Conservation (phyloP, 208 protist genomes). For the Porcisia hertigi region DNA sequence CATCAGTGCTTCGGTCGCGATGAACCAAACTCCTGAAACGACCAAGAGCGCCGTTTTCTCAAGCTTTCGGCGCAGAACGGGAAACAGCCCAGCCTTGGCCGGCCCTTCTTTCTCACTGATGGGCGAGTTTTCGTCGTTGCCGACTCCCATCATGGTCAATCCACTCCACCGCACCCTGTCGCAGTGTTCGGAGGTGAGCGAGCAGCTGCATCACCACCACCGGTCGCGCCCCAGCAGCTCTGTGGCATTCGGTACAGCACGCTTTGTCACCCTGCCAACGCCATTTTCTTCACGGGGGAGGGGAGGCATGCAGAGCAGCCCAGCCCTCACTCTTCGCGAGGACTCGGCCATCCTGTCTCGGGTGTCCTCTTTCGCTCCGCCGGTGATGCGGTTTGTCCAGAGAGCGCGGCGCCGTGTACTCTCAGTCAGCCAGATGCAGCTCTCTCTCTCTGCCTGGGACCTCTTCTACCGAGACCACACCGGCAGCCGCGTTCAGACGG, state of each 20-base stretch:
- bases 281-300: slow-evolving; percentile 24
- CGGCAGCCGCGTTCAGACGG: not conserved
- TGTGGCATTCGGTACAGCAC: slow-evolving; percentile 6
- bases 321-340: slow-evolving; percentile 25
- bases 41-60: not conserved
- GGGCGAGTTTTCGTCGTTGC: slow-evolving; percentile 1
- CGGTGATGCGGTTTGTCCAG: slow-evolving; percentile 18
- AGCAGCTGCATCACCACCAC: slow-evolving; percentile 15
- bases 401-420: slow-evolving; percentile 25
- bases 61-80: slow-evolving; percentile 7
- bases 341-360: slow-evolving; percentile 27
- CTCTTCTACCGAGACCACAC: slow-evolving; percentile 13
- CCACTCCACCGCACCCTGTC: slow-evolving; percentile 19
- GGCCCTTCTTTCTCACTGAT: not conserved
- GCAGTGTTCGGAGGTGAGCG: slow-evolving; percentile 23
- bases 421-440: slow-evolving; percentile 2
- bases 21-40: not conserved
- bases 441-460: slow-evolving; percentile 18
- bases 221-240: slow-evolving; percentile 14
- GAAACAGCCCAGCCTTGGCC: not conserved
- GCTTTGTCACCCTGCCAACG: slow-evolving; percentile 26
- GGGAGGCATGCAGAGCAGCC: not conserved
- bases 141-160: slow-evolving; percentile 23
- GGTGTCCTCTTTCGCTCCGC: slow-evolving; percentile 24
- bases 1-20: not conserved